Conservation (phyloP, 2,329 filamentous ascomycete species). For the Ophiostoma triangulosporum region DNA sequence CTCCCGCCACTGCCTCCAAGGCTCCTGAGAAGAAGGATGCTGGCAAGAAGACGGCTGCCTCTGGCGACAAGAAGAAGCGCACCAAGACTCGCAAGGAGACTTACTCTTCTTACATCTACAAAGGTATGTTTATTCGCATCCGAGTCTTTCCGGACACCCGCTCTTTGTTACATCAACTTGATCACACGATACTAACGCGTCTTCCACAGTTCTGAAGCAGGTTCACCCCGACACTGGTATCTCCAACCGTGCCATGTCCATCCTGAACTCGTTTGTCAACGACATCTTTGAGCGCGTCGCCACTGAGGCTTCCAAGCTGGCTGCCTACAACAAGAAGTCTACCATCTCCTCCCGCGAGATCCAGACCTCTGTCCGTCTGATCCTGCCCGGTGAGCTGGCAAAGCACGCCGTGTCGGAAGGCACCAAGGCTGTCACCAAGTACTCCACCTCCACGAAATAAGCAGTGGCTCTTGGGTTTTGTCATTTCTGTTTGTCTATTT, state of each 20-base stretch:
- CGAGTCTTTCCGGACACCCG: neutral
- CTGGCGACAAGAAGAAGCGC: slow-evolving; percentile 99
- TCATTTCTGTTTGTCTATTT: slow-evolving; percentile 39
- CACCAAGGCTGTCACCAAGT: slow-evolving; percentile 99
- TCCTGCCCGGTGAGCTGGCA: slow-evolving; percentile 94
- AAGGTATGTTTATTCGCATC: slow-evolving; percentile 60
- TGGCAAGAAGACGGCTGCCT: slow-evolving; percentile 96
- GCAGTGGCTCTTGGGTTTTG: slow-evolving; percentile 19
- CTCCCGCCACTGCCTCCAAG: slow-evolving; percentile 60
- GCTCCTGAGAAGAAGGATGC: slow-evolving; percentile 95
- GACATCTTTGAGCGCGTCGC: slow-evolving; percentile 99
- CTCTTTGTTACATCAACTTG: neutral
- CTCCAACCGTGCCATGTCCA: slow-evolving; percentile 99
- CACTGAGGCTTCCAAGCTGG: slow-evolving; percentile 96
- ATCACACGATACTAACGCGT: neutral
- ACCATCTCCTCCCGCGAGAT: slow-evolving; percentile 99
- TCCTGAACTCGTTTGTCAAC: slow-evolving; percentile 99
- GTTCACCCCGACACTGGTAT: slow-evolving; percentile 99
- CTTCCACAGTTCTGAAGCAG: slow-evolving; percentile 81
- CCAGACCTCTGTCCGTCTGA: slow-evolving; percentile 95
- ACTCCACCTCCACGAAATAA: slow-evolving; percentile 98
- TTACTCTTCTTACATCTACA: slow-evolving; percentile 99
- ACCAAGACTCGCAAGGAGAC: slow-evolving; percentile 99
- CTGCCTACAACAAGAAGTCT: slow-evolving; percentile 99
- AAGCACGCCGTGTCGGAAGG: slow-evolving; percentile 99